phyloP scores from a whole-genome alignment of 441 rosid genomes.

The Gossypium lobatum region DNA sequence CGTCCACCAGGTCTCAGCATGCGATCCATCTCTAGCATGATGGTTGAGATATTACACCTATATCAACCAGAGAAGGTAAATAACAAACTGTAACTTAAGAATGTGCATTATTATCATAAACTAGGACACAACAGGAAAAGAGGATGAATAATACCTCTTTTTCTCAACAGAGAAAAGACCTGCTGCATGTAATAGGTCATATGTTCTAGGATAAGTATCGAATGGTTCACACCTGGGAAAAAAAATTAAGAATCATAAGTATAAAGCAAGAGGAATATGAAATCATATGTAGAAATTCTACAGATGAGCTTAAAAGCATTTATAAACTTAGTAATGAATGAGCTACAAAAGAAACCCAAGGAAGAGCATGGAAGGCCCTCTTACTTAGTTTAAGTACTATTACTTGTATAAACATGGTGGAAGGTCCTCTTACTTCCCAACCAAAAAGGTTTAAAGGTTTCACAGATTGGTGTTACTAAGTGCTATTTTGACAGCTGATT shows the following conservation, averaged over 20 bases:
- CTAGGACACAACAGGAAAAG: background rate
- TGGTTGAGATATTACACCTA: conserved; percentile 48
- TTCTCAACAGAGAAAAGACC: conserved; percentile 60
- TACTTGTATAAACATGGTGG: background rate
- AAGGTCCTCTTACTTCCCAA: background rate
- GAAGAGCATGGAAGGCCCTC: too few species aligned
- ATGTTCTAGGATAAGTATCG: conserved; percentile 77
- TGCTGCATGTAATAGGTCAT: conserved; percentile 69
- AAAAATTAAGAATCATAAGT: background rate
- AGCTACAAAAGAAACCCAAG: too few species aligned
- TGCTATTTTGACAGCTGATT: background rate
- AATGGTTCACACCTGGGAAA: conserved; percentile 71
- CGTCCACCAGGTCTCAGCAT: conserved; percentile 48
- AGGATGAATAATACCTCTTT: conserved; percentile 41
- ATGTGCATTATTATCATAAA: background rate
- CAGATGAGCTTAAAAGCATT: too few species aligned
- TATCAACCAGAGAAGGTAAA: background rate
- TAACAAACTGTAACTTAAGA: background rate
- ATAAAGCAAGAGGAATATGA: background rate
- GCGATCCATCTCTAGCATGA: conserved; percentile 57
- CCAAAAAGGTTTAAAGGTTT: background rate
- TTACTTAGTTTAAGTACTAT: background rate
- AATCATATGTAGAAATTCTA: too few species aligned
- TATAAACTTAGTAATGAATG: too few species aligned
- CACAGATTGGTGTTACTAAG: background rate